Base-by-base conservation (phyloP, 768 basidiomycete genomes). In the Heimioporus sp. region DNA sequence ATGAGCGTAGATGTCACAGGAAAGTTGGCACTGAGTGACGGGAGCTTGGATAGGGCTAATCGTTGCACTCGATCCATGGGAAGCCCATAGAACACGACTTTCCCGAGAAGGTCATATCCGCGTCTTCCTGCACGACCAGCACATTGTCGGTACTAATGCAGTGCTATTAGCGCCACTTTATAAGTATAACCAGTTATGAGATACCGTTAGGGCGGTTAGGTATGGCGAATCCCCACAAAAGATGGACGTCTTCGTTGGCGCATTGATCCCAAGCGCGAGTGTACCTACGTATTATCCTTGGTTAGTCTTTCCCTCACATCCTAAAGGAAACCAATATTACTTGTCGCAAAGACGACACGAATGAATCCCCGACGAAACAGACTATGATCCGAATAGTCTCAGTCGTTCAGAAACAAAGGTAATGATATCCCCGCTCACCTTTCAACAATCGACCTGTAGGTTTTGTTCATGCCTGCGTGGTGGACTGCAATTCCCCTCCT, bases 241-340 rank as follows among this genome's bases (percentile, higher is more conserved):
- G 7, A 84, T 75, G 2, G 80, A 74, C 0, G 87, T 84, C 58
- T 80, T 85, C 0, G 84, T 76, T 1, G 87, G 87, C 0, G 85
- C 86, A 59, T 89, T 89, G 59, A 89, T 89, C 51, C 87, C 87
- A 13, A 89, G 71, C 1, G 87, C 86, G 49, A 88, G 71, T 6
- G 86, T 87, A 1, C 81, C 83, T 82, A 46, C n/a, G 2, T 11
- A 16, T 28, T 1, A 42, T 11, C 37, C 30, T 34, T 15, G 10
- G 13, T 58, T 21, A 55, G 12, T 4, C 15, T 8, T 44, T 57
- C 10, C 19, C 21, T 48, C 24, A 16, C 31, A 45, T 30, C 0
- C 4, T 17, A 3, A 3, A 48, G 28, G 9, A 43, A 15, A 13
- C 31, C 45, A 63, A 16, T 45, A 80, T 81, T 80, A 80, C 82